These are phyloP conservation scores for Aspergillus caelatus DNA, from an alignment of 2,329 filamentous ascomycete species.

Conservation along the genomic window DNA sequence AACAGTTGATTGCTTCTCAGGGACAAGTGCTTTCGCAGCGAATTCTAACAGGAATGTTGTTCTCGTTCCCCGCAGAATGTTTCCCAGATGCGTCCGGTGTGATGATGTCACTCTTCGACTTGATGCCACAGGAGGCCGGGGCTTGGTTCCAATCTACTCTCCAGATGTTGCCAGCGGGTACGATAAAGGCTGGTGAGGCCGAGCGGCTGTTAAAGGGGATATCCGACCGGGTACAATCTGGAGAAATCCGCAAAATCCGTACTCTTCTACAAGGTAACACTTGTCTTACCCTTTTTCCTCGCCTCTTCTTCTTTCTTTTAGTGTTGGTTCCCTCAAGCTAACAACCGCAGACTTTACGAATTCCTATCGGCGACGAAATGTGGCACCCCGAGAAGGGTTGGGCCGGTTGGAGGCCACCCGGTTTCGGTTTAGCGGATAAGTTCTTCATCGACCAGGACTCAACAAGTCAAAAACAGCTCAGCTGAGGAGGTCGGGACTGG, in stretches of 20 bases:
- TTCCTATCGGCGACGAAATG: slow-evolving; percentile 87
- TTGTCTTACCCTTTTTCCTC: not conserved
- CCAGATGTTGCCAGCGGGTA: slow-evolving; percentile 78
- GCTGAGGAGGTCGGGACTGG: slow-evolving; percentile 9
- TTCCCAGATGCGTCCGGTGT: slow-evolving; percentile 93
- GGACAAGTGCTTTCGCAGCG: slow-evolving; percentile 83
- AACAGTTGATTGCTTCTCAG: slow-evolving; percentile 68
- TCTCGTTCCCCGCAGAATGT: slow-evolving; percentile 93
- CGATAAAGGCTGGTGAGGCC: slow-evolving; percentile 76
- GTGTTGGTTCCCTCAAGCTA: slow-evolving; percentile 7
- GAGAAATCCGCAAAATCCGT: slow-evolving; percentile 77
- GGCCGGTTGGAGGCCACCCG: slow-evolving; percentile 83
- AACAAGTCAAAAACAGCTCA: slow-evolving; percentile 15
- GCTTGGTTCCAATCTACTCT: slow-evolving; percentile 84
- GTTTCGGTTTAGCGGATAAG: slow-evolving; percentile 74
- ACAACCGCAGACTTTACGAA: slow-evolving; percentile 80
- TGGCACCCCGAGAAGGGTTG: slow-evolving; percentile 90
- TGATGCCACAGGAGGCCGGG: slow-evolving; percentile 78
- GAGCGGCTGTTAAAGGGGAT: slow-evolving; percentile 81
- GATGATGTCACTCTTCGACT: slow-evolving; percentile 84
- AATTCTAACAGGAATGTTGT: slow-evolving; percentile 98
- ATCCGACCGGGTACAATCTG: slow-evolving; percentile 70
- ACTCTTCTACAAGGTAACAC: slow-evolving; percentile 69
- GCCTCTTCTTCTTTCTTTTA: not conserved
- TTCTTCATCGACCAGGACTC: slow-evolving; percentile 5